Base-by-base conservation (phyloP, 306 rosid genomes). In the Hylodesmum podocarpum region DNA sequence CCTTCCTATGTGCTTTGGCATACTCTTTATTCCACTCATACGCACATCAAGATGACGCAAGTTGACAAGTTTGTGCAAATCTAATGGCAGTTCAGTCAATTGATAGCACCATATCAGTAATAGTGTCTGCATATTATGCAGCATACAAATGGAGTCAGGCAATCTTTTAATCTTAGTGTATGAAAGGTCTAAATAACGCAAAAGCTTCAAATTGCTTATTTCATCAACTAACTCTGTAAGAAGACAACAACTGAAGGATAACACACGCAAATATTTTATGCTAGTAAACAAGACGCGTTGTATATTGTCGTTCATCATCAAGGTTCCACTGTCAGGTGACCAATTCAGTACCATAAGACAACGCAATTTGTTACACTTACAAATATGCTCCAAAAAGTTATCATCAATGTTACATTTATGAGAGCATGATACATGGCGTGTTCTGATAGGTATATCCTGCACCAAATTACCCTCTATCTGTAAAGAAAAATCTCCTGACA, bases 111-210 rank as follows among this genome's bases (percentile, higher is more conserved):
- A 1, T 6, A 2, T 0, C 36, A 75, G 11, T 8, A 51, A 25
- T 0, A 83, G 43, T 9, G 84, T 84, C 6, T 80, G 68, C 27
- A 84, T 12, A 49, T 84, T 84, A 25, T 58, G 13, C 53, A 84
- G 1, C 53, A 3, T 8, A 59, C 84, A 64, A 0, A 76, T 65
- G 29, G 84, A 65, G 62, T 63, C 14, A 3, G 82, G 84, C 18
- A 84, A 18, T 0, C 27, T 25, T 71, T 12, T 13, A 66, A 80
- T 40, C 3, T 0, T 0, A n/a, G 58, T 68, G 1, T 0, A 0
- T 1, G 81, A 16, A 59, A 61, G 73, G 40, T 83, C 40, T 8
- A 83, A 53, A 68, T 79, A 83, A 16, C 74, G 81, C 19, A 83
- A 21, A 37, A 59, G 81, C 8, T 29, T 74, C 37, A 83, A 27